Evolutionary conservation across 176 grass and related monocot genomes (phyloP).

Genomic region (Oryza meyeriana): DNA sequence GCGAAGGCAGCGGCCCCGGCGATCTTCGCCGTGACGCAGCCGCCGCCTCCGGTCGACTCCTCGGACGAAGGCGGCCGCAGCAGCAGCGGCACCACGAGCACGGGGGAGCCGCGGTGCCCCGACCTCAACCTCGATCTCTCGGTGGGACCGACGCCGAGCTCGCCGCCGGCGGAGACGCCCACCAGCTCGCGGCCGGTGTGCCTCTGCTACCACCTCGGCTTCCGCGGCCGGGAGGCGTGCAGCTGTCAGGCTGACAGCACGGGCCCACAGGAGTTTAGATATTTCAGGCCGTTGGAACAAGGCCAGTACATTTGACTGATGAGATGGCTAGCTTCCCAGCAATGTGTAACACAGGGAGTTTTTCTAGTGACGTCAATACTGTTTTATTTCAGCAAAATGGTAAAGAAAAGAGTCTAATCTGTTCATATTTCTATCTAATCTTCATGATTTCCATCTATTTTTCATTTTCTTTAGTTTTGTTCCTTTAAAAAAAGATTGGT

Average conservation of each 20-base stretch:
- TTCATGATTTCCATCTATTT: not conserved
- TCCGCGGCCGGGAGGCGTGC: conserved; percentile 52
- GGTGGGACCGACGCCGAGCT: conserved; percentile 39
- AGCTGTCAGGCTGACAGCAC: conserved; percentile 43
- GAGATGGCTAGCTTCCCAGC: not conserved
- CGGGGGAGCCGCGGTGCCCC: conserved; percentile 60
- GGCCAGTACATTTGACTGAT: conserved; percentile 48
- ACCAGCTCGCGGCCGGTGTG: conserved; percentile 43
- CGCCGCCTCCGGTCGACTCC: not conserved
- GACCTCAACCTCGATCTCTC: conserved; percentile 92
- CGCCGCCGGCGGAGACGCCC: conserved; percentile 43
- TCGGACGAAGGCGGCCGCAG: conserved; percentile 32
- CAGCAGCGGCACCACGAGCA: conserved; percentile 45
- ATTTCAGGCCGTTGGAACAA: conserved; percentile 63
- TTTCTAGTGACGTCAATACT: not conserved
- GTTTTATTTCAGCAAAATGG: not conserved
- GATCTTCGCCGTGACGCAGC: not conserved
- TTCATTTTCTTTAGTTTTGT: not conserved
- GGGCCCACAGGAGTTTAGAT: conserved; percentile 37
- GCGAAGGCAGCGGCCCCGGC: not conserved
- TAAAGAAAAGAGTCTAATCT: not conserved
- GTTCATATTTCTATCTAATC: not conserved
- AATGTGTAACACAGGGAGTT: conserved; percentile 32
- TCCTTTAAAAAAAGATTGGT: not conserved
- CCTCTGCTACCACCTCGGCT: conserved; percentile 75